Evolutionary conservation across 2,329 filamentous ascomycete genomes (phyloP), one percentile per base, ranked within the genome.

Genomic region (Didymella pinodella): DNA sequence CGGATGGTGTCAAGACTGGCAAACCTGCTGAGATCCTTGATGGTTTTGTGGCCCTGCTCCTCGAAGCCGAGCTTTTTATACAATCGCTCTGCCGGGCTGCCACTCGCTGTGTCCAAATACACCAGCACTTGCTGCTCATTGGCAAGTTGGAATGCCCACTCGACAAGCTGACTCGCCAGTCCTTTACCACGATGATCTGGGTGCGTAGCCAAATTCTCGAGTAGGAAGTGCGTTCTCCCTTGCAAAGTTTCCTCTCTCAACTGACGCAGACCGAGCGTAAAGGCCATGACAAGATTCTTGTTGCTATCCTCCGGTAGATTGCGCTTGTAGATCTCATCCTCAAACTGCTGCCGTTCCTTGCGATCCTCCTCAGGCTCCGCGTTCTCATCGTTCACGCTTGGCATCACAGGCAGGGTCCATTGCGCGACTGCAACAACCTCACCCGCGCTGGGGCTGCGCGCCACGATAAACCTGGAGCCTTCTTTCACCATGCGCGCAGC

Each of bases 141-240:
- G 11, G 71, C 72, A 28, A 56, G 20, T 0, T 29, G 34, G 20
- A 69, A 58, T 1, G 61, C 44, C 44, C 63, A 64, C 14, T 61
- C 25, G 4, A 74, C 57, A 3, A 74, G 50, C 26, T 43, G 54
- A 12, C 65, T 65, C 1, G 71, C 71, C 12, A 74, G 56, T 0
- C 70, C 69, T 32, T 59, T 48, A 8, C 68, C 54, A 3, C 71
- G 69, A 57, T 72, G 53, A 1, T 65, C 52, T 8, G 65, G 70
- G 48, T 71, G 64, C 2, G 71, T 75, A 1, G 67, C 71, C 12
- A 75, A 31, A 18, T 75, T 74, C 26, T 73, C 69, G 5, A 75
- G 48, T 0, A 65, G 34, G 28, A 64, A 70, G 47, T 72, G 62
- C n/a, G 49, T 51, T 26, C 41, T 48, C 1, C 57, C 64, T 8